Evolutionary conservation across 116 monocot genomes (phyloP), one percentile per base, ranked within the genome.

Genomic region (Iris pallida): DNA sequence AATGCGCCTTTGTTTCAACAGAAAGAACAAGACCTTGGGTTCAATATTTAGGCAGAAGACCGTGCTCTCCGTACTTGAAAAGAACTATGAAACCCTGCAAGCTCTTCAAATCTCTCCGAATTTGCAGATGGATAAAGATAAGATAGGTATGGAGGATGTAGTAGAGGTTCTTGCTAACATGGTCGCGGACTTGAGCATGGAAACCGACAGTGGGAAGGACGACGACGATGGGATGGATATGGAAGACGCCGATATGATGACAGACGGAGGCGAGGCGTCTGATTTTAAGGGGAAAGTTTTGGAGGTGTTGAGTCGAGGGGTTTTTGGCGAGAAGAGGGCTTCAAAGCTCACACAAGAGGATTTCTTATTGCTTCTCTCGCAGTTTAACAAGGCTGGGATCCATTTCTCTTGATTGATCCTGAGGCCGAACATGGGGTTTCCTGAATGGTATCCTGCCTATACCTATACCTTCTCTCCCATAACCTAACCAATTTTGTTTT

Each of bases 21-120:
- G 89, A 48, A 96, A 89, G 85, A 96, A 96, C 79, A 96, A 89
- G 79, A 96, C 89, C 0, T 64, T 96, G 76, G 84, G 96, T 16
- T 60, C 89, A 17, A 74, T 96, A 17, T 96, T 96, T 70, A 81
- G 81, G 63, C 84, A 84, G 51, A 96, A 96, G 63, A 73, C 77
- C 11, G 79, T 92, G 8, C 79, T 96, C 13, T 60, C 86, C 0
- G 69, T 92, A 64, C 68, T 96, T 17, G 85, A 92, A 61, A 96
- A 92, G 89, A 92, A 92, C 68, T 96, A 92, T 43, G 87, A 96
- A 59, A 89, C 92, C n/a, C 7, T 92, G 42, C 86, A 89, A 72
- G 75, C 89, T 19, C 47, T 96, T 59, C 76, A 91, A 42, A 67
- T 68, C 18, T 71, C 76, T 0, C 68, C 68, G 41, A 72, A 71